Evolutionary conservation across 2,329 filamentous ascomycete genomes (phyloP).

Genomic region (Aulographum hederae): DNA sequence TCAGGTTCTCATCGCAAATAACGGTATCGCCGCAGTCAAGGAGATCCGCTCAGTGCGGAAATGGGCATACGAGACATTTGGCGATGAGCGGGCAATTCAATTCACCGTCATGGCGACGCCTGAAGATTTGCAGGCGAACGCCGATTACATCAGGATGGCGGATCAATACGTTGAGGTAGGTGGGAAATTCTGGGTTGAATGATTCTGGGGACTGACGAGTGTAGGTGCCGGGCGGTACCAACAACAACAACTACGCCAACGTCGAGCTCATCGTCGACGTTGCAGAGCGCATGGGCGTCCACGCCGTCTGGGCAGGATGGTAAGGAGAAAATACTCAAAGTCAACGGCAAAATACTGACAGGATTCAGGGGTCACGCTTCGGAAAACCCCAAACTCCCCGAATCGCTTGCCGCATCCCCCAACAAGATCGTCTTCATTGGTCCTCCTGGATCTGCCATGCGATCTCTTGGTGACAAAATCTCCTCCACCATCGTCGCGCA

Average conservation of each 20-base stretch:
- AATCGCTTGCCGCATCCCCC: constrained; percentile 84
- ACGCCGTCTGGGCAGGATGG: constrained; percentile 98
- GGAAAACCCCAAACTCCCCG: constrained; percentile 93
- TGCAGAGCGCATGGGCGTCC: constrained; percentile 94
- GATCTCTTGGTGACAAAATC: constrained; percentile 97
- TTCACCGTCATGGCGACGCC: constrained; percentile 99
- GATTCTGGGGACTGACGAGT: constrained; percentile 7
- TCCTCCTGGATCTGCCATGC: constrained; percentile 93
- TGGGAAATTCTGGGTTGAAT: constrained; percentile 4
- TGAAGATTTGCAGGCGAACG: constrained; percentile 92
- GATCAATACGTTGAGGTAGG: constrained; percentile 89
- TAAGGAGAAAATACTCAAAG: constrained; percentile 25
- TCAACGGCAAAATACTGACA: constrained; percentile 4
- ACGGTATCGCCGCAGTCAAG: constrained; percentile 98
- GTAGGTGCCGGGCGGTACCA: constrained; percentile 84
- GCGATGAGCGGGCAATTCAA: constrained; percentile 93
- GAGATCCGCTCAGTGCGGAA: constrained; percentile 98
- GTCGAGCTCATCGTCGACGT: constrained; percentile 98
- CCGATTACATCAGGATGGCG: constrained; percentile 98
- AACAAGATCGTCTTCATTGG: constrained; percentile 99
- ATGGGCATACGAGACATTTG: constrained; percentile 99
- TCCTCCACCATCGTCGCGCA: constrained; percentile 98
- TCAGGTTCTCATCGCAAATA: constrained; percentile 96
- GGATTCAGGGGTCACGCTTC: constrained; percentile 59
- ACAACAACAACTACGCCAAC: constrained; percentile 99